Percentiles rank a stretch among this genome's conserved stretches.
phyloP scores from a whole-genome alignment of 1,284 basidiomycete species.

The Malassezia nana region DNA sequence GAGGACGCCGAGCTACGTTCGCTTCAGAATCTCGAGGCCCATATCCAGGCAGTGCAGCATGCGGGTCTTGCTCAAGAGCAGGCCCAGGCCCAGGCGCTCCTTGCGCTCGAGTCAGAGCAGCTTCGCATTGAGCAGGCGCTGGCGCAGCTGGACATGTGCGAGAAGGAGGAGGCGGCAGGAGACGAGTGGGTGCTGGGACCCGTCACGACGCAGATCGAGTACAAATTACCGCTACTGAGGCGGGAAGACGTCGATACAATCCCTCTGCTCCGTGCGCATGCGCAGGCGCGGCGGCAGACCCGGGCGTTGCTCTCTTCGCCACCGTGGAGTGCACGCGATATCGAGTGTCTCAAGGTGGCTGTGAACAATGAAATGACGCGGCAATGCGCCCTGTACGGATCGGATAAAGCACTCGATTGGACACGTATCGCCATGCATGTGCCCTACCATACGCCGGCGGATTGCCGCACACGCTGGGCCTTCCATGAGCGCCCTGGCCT shows the following conservation, averaged over 20 bases:
- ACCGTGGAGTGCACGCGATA: constrained; percentile 17
- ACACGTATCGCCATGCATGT: constrained; percentile 2
- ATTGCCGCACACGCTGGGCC: constrained; percentile 16
- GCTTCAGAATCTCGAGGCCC: constrained; percentile 2
- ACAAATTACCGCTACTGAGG: not conserved
- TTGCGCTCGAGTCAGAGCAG: constrained; percentile 13
- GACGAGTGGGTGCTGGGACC: constrained; percentile 1
- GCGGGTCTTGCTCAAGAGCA: not conserved
- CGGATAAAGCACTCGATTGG: constrained; percentile 2
- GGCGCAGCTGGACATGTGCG: constrained; percentile 15
- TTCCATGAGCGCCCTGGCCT: constrained; percentile 5
- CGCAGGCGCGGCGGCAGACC: constrained; percentile 1
- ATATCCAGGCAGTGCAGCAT: constrained; percentile 5
- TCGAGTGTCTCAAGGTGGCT: constrained; percentile 9
- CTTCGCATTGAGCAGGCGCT: constrained; percentile 16
- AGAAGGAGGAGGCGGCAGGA: not conserved
- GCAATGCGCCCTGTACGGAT: not conserved
- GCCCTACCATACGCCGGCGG: constrained; percentile 13
- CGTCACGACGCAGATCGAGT: not conserved
- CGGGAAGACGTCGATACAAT: not conserved
- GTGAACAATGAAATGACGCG: constrained; percentile 8
- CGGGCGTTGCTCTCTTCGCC: constrained; percentile 11
- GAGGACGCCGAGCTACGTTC: not conserved
- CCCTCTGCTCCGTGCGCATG: constrained; percentile 5
- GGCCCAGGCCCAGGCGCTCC: constrained; percentile 2